phyloP scores from a whole-genome alignment of 176 grass and related monocot species.

The Hsuehochloa calcarea region DNA sequence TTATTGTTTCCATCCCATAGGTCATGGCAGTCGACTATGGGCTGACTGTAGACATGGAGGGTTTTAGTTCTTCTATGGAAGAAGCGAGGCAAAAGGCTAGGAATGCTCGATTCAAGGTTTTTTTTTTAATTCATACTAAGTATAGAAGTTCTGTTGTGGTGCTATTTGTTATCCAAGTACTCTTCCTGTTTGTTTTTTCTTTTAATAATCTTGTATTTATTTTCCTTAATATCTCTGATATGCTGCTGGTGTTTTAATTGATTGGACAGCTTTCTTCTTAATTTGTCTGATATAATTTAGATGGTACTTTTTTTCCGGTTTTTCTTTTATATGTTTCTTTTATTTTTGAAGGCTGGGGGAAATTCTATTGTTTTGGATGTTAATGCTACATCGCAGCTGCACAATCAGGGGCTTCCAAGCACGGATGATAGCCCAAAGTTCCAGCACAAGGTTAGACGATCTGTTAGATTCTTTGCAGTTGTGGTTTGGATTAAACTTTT shows the following conservation, averaged over 20 bases:
- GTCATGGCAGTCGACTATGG: slow-evolving; percentile 85
- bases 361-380: slow-evolving; percentile 79
- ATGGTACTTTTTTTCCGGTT: neutral
- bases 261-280: neutral
- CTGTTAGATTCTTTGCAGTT: neutral
- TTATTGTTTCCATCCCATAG: slow-evolving; percentile 38
- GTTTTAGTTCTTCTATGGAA: slow-evolving; percentile 80
- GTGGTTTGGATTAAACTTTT: slow-evolving; percentile 1
- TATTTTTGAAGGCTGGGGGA: slow-evolving; percentile 44
- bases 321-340: neutral
- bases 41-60: slow-evolving; percentile 70
- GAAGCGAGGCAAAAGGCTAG: slow-evolving; percentile 92
- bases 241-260: neutral
- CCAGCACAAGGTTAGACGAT: slow-evolving; percentile 60
- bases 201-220: neutral
- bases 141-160: neutral
- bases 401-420: slow-evolving; percentile 52
- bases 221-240: neutral
- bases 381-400: slow-evolving; percentile 72
- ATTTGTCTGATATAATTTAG: neutral
- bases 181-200: neutral
- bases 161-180: neutral
- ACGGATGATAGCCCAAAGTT: slow-evolving; percentile 87
- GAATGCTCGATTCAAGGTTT: slow-evolving; percentile 80
- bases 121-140: neutral